A percentile compares a stretch with the other conserved stretches of the same genome.
Evolutionary conservation across 805 yeast species (phyloP).

Genomic region (Pachysolen tannophilus): DNA sequence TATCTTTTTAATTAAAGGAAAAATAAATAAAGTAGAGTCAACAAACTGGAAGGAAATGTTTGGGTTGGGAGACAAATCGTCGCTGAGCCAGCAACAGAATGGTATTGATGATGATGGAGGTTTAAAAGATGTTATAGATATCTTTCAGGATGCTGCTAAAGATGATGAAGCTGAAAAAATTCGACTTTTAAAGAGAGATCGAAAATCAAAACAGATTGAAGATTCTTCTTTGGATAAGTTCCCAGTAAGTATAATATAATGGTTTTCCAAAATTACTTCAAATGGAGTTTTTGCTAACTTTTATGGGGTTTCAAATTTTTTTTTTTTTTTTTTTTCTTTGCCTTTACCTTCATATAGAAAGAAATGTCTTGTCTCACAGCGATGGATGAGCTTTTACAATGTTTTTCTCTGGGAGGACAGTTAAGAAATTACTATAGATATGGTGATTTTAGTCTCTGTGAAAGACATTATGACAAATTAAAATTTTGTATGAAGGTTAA

Average conservation of each 20-base stretch:
- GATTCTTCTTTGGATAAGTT: constrained; percentile 15
- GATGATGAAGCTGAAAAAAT: constrained; percentile 5
- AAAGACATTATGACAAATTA: constrained; percentile 60
- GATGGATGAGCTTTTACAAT: constrained; percentile 76
- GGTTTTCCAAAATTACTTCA: background rate
- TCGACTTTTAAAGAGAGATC: constrained; percentile 5
- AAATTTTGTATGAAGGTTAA: constrained; percentile 69
- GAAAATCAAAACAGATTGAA: constrained; percentile 6
- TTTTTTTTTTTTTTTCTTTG: no score
- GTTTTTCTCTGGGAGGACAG: constrained; percentile 91
- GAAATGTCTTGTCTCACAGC: constrained; percentile 70
- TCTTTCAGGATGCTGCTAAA: constrained; percentile 4
- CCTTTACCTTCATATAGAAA: constrained; percentile 16
- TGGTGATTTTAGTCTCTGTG: constrained; percentile 71
- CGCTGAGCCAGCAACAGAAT: no score
- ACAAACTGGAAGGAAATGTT: no score
- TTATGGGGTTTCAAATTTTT: no score
- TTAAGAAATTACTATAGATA: constrained; percentile 74
- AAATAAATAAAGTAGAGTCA: no score
- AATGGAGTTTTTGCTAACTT: background rate
- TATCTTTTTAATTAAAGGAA: no score
- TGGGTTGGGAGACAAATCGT: no score
- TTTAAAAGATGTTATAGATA: constrained; percentile 8
- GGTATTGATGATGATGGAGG: no score
- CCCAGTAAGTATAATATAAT: constrained; percentile 19